Base-by-base conservation (phyloP, 73 alveolate genomes). In the Paramecium sexaurelia region DNA sequence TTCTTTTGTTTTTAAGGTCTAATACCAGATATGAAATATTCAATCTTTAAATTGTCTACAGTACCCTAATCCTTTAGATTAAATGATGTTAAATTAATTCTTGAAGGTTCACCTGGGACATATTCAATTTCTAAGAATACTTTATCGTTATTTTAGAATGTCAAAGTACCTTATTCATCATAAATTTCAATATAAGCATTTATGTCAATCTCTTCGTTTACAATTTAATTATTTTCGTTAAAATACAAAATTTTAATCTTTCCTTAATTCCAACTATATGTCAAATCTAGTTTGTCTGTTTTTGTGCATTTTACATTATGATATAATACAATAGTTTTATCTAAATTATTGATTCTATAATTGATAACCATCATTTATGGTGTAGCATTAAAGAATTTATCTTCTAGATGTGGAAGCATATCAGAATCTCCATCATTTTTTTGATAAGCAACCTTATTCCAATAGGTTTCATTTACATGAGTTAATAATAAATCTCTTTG, bases 371-470 rank as follows among this genome's bases (percentile, higher is more conserved):
- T 78, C 73, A 78, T 40, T 15, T 37, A 41, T 8, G 90, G 90
- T 7, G 68, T 10, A 3, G 35, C 10, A 24, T 20, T 78, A 13
- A 78, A 43, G 90, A 78, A 78, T 78, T 43, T 78, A 78, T 78
- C 90, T 78, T 78, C 68, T 19, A 78, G 41, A 41, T 22, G 43
- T 41, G 90, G 90, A 0, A 78, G 11, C 35, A 78, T 78, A 19
- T 27, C 32, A 0, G 90, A 78, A 78, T 78, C 90, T 29, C 90
- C 90, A 78, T 78, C 90, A 43, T 26, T 29, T 22, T 78, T 78
- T 24, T 78, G 24, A 24, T 13, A 78, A 45, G 45, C 68, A 1
- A 78, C 75, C 19, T 40, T 78, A 32, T 32, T 39, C 87, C 87
- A 73, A 39, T 24, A 73, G 17, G 55, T 33, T 17, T 36, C 66